Conservation (phyloP, 371 early-diverging fungal genomes). For the Mortierella sp. region DNA sequence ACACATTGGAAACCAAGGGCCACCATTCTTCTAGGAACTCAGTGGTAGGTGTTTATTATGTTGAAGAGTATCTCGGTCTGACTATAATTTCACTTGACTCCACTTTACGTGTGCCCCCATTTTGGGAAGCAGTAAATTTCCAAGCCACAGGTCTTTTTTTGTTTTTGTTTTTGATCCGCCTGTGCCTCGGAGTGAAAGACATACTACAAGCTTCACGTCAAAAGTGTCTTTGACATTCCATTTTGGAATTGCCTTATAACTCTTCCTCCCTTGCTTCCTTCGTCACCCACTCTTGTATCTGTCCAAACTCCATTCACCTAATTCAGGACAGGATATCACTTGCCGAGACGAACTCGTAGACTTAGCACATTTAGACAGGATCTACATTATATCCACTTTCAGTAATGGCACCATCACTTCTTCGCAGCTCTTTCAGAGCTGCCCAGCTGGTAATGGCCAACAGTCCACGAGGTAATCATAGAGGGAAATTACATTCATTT, state of each 20-base stretch:
- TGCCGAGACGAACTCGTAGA: background rate
- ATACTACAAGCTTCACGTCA: background rate
- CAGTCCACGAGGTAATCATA: conserved; percentile 44
- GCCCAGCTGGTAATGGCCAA: conserved; percentile 32
- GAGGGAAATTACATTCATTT: background rate
- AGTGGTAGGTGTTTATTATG: no score
- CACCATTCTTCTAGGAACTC: no score
- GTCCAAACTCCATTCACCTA: background rate
- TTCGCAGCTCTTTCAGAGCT: conserved; percentile 51
- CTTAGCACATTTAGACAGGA: background rate
- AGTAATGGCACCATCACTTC: conserved; percentile 41
- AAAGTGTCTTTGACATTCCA: background rate
- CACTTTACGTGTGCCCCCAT: background rate
- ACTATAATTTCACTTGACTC: background rate
- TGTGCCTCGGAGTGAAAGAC: conserved; percentile 15
- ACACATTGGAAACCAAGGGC: no score
- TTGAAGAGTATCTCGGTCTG: no score
- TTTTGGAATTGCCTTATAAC: conserved; percentile 8
- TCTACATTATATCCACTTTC: background rate
- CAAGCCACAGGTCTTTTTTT: background rate
- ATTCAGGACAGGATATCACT: conserved; percentile 4
- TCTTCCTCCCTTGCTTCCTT: background rate
- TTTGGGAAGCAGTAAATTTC: background rate
- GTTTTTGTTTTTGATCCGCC: conserved; percentile 23
- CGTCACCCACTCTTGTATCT: background rate